phyloP scores from a whole-genome alignment of 495 filamentous ascomycete genomes.

The Penicillium longicatenatum region DNA sequence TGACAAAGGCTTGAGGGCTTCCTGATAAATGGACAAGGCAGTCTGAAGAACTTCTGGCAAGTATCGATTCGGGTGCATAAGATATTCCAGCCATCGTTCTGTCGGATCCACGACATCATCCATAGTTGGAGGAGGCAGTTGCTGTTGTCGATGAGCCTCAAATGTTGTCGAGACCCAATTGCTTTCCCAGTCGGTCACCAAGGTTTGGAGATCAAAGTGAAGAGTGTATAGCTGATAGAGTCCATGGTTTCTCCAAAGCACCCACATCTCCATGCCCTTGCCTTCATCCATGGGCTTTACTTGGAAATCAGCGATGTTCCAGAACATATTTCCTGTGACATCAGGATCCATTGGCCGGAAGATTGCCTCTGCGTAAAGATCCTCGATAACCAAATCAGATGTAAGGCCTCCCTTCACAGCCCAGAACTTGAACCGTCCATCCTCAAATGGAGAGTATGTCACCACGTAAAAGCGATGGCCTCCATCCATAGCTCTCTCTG shows the following conservation, averaged over 20 bases:
- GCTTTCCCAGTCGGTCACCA: conserved; percentile 60
- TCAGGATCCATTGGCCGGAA: conserved; percentile 72
- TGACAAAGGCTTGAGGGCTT: conserved; percentile 49
- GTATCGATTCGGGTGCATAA: conserved; percentile 81
- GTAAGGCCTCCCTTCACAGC: conserved; percentile 65
- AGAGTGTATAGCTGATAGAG: conserved; percentile 72
- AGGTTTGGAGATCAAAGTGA: conserved; percentile 53
- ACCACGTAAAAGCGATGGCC: conserved; percentile 71
- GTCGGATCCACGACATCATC: conserved; percentile 62
- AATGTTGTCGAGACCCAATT: conserved; percentile 73
- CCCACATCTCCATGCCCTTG: conserved; percentile 71
- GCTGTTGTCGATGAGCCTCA: conserved; percentile 58
- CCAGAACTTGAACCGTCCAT: conserved; percentile 97
- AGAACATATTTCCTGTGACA: conserved; percentile 71
- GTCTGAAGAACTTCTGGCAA: conserved; percentile 77
- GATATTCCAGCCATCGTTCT: conserved; percentile 56
- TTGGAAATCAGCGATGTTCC: conserved; percentile 85
- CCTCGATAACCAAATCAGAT: conserved; percentile 63
- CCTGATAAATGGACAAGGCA: conserved; percentile 72
- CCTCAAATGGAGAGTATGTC: conserved; percentile 82
- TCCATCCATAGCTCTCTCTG: conserved; percentile 50
- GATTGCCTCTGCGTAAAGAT: conserved; percentile 61
- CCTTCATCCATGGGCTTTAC: conserved; percentile 55
- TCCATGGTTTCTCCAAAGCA: conserved; percentile 83
- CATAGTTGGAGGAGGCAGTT: conserved; percentile 53